Conservation (phyloP, 345 rosid genomes). For the Syzygium aromaticum region DNA sequence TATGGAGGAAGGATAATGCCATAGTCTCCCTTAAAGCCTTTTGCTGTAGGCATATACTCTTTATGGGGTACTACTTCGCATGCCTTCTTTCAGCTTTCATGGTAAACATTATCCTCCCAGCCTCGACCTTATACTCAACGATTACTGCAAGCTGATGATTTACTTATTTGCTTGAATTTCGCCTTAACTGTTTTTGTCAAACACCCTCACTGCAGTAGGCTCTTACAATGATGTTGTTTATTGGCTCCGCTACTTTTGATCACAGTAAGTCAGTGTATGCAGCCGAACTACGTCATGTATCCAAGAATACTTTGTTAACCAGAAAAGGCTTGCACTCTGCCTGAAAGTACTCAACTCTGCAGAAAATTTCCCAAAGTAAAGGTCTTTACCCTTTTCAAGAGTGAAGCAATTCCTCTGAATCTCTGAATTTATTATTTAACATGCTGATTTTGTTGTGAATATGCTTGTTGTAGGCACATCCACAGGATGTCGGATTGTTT, state of each 20-base stretch:
- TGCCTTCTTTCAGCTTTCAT: background rate
- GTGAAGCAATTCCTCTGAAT: background rate
- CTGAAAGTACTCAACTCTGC: background rate
- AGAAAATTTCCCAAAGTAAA: background rate
- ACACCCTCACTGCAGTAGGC: background rate
- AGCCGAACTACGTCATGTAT: background rate
- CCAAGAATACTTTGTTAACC: background rate
- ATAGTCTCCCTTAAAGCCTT: background rate
- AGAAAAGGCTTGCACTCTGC: background rate
- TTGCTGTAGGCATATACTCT: background rate
- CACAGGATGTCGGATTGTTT: background rate
- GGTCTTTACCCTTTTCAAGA: background rate
- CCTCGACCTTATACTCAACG: background rate
- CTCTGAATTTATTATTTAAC: background rate
- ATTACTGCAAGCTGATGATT: background rate
- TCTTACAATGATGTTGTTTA: background rate
- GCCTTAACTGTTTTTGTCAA: background rate
- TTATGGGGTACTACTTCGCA: background rate
- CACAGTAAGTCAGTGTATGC: background rate
- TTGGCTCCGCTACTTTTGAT: background rate
- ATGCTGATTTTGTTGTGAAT: background rate
- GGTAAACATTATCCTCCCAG: background rate
- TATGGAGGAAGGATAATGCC: background rate
- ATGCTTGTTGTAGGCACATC: background rate
- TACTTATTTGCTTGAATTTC: background rate